A percentile compares a stretch with the other conserved stretches of the same genome.
Conservation (phyloP, 805 yeast species). For the Suhomyces sp. region DNA sequence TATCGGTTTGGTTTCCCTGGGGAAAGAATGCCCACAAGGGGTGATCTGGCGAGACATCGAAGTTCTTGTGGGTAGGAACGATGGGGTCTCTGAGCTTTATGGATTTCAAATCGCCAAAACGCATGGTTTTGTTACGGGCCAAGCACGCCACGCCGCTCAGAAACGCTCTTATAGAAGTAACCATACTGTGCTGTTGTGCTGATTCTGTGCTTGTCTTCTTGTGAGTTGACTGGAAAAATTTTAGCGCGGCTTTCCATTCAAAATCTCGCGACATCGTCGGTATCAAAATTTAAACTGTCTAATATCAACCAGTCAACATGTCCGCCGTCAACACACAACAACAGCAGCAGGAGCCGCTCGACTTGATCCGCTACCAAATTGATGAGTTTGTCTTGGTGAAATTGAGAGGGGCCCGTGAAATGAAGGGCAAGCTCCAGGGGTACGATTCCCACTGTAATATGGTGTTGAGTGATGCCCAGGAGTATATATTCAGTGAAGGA, state of each 20-base stretch:
- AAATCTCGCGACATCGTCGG: neutral
- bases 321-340: slow-evolving; percentile 33
- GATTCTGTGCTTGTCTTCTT: too few relatives aligned
- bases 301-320: slow-evolving; percentile 15
- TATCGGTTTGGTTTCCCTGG: slow-evolving; percentile 46
- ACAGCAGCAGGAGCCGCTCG: slow-evolving; percentile 69
- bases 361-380: slow-evolving; percentile 76
- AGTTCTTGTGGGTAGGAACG: slow-evolving; percentile 73
- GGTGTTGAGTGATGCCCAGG: slow-evolving; percentile 90
- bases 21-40: slow-evolving; percentile 93
- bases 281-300: too few relatives aligned
- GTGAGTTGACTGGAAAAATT: slow-evolving; percentile 1
- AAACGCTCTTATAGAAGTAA: slow-evolving; percentile 16
- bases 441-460: slow-evolving; percentile 96
- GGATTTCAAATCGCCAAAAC: slow-evolving; percentile 25
- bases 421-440: slow-evolving; percentile 86
- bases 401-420: slow-evolving; percentile 90
- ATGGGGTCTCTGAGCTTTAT: slow-evolving; percentile 75
- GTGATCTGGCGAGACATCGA: slow-evolving; percentile 76
- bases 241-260: slow-evolving; percentile 5
- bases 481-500: slow-evolving; percentile 62
- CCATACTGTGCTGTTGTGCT: slow-evolving; percentile 1
- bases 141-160: slow-evolving; percentile 34
- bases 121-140: slow-evolving; percentile 37
- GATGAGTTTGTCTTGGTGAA: slow-evolving; percentile 88